These are phyloP conservation scores for Parietichytrium sp. DNA, from an alignment of 108 stramenopile genomes.

Conservation along the genomic window DNA sequence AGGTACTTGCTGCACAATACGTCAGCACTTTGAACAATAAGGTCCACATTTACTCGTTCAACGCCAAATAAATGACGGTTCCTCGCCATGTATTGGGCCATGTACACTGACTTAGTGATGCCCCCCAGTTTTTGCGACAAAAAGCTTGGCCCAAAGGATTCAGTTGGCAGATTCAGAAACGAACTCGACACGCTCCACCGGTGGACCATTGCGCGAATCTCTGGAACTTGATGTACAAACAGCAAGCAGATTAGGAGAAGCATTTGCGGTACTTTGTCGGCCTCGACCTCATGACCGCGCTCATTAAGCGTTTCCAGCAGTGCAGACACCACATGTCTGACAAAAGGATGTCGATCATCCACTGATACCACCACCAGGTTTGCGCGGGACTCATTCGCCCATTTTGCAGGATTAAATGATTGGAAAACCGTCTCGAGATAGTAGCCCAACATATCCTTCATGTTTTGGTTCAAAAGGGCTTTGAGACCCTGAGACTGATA, in stretches of 20 bases:
- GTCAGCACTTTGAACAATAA: constrained; percentile 13
- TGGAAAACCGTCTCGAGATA: constrained; percentile 4
- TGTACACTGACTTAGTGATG: background rate
- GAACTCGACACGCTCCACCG: background rate
- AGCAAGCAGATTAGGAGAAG: background rate
- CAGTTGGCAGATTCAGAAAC: background rate
- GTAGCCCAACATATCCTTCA: background rate
- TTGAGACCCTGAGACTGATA: background rate
- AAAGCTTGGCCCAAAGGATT: background rate
- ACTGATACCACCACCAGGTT: background rate
- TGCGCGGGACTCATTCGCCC: background rate
- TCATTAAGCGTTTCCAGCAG: background rate
- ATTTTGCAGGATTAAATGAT: background rate
- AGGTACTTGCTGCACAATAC: background rate
- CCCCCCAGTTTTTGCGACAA: background rate
- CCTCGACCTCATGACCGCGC: background rate
- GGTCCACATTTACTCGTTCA: too few species aligned
- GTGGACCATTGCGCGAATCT: constrained; percentile 10
- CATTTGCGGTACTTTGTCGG: constrained; percentile 12
- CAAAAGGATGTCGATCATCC: background rate
- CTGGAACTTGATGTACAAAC: background rate
- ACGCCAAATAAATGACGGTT: background rate
- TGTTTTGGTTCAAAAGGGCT: background rate
- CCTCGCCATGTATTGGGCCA: background rate
- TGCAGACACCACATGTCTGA: background rate